These are phyloP conservation scores for Microbotryum silenes-acaulis DNA, from an alignment of 1,284 basidiomycete species.

Conservation along the genomic window DNA sequence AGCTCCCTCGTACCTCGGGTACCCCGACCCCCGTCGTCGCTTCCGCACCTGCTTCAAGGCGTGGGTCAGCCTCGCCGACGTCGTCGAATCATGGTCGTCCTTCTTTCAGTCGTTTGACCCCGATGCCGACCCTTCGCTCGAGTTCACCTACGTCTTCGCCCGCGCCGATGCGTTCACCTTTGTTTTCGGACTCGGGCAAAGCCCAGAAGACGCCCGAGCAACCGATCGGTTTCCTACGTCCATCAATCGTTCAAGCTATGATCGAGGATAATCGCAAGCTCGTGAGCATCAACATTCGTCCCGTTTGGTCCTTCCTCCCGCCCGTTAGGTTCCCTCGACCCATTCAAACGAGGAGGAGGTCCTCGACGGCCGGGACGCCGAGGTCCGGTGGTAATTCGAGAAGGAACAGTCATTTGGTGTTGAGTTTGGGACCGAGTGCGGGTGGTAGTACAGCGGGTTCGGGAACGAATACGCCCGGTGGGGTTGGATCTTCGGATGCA, in stretches of 20 bases:
- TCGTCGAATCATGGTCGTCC: neutral
- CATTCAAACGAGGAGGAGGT: neutral
- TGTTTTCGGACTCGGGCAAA: neutral
- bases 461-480: too few relatives aligned
- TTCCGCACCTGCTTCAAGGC: neutral
- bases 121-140: conserved; percentile 13
- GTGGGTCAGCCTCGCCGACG: conserved; percentile 6
- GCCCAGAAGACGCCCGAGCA: conserved; percentile 11
- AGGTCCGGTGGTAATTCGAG: neutral
- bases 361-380: neutral
- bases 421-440: too few relatives aligned
- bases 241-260: conserved; percentile 28
- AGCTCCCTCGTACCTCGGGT: conserved; percentile 2
- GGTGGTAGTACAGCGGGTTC: too few relatives aligned
- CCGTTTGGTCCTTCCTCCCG: conserved; percentile 21
- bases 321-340: conserved; percentile 10
- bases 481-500: too few relatives aligned
- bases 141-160: conserved; percentile 11
- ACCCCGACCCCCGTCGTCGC: neutral
- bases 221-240: conserved; percentile 35
- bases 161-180: conserved; percentile 8
- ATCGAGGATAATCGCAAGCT: conserved; percentile 25
- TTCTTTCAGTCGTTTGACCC: conserved; percentile 20
- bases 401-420: neutral
- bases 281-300: conserved; percentile 11